phyloP scores from a whole-genome alignment of 208 protist species.

The Herpetomonas tarakana region DNA sequence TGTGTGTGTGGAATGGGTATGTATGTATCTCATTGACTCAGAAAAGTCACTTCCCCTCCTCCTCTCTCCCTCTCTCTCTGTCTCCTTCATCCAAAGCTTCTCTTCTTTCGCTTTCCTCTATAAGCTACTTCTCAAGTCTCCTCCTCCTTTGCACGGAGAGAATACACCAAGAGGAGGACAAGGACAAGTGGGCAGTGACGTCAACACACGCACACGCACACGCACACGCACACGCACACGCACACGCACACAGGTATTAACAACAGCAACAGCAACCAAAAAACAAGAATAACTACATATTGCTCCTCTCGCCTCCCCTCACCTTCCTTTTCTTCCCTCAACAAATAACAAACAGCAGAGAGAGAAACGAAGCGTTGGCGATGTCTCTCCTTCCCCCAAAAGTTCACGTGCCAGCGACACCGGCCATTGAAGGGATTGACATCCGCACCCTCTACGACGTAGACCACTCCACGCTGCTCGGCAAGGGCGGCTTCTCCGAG shows the following conservation, averaged over 20 bases:
- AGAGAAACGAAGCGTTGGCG: background rate
- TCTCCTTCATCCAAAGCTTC: background rate
- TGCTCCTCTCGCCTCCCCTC: slow-evolving; percentile 2
- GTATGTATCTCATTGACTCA: slow-evolving; percentile 4
- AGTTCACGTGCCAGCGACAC: slow-evolving; percentile 64
- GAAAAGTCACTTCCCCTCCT: slow-evolving; percentile 5
- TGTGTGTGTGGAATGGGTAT: no score
- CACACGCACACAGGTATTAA: background rate
- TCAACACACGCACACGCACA: no score
- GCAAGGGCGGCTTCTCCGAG: slow-evolving; percentile 81
- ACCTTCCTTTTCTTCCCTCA: background rate
- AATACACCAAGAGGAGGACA: no score
- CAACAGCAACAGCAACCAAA: background rate
- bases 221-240: no score
- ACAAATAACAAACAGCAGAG: background rate
- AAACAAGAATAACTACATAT: background rate
- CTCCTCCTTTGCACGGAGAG: no score
- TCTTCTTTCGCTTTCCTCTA: background rate
- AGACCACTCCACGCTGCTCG: slow-evolving; percentile 43
- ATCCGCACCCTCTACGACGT: slow-evolving; percentile 71
- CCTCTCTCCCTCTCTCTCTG: slow-evolving; percentile 6
- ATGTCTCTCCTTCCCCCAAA: slow-evolving; percentile 21
- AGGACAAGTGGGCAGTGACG: no score
- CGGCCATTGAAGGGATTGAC: slow-evolving; percentile 56
- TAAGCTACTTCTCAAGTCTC: no score